Base-by-base conservation (phyloP, 805 yeast species). In the Sungouiozyma intestinalis region DNA sequence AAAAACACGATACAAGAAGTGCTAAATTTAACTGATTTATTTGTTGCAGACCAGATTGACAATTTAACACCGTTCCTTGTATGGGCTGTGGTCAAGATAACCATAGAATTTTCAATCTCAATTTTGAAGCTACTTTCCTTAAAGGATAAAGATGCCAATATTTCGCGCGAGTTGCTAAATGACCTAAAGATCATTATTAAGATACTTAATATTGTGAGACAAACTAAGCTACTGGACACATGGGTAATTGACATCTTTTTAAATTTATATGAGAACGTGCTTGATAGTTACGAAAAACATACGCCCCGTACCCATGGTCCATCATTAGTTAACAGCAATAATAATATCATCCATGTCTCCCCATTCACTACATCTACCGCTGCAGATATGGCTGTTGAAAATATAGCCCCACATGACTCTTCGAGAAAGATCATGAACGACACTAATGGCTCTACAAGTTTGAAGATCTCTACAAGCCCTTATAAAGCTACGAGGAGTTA, bases 401-500 rank as follows among this genome's bases (percentile, higher is more conserved):
- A 38, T 14, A 14, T 17, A 15, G 18, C 33, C 8, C 40, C 35
- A 18, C 19, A 17, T 15, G 41, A 31, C 16, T 16, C 7, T 35
- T 4, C 6, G 19, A 20, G 36, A 4, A 15, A 18, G 2, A 7
- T n/a, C 7, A 4, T 16, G 18, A 35, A 35, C 17, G 14, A 13
- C 19, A 35, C 18, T 8, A 16, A 14, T 4, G 21, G 39, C 18
- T 13, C 34, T 16, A 27, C 39, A 24, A 37, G 27, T 24, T 32
- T 18, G 16, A 11, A 15, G 33, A 24, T 37, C 27, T 18, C 39
- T 33, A 29, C 39, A 32, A 4, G 33, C 39, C 41, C 18, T 20
- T 39, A 33, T 34, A 38, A 40, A 21, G 33, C 45, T 3, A 35
- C 49, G 1, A 40, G 45, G 15, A 55, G 58, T 36, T 51, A 54